Evolutionary conservation across 2,329 filamentous ascomycete genomes (phyloP), one percentile per base, ranked within the genome.

Genomic region (Ophiostoma sp.): DNA sequence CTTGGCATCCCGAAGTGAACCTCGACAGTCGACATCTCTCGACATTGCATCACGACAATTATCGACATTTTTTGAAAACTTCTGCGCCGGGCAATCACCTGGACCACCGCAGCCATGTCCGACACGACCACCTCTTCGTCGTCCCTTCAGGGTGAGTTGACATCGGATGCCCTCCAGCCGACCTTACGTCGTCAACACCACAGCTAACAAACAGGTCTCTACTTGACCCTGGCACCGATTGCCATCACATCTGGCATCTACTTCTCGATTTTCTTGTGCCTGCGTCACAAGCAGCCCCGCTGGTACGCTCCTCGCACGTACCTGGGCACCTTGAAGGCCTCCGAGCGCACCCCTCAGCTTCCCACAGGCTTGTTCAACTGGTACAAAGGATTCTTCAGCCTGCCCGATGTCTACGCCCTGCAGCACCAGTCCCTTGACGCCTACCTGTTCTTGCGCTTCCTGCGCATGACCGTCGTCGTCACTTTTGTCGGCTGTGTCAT

Each of bases 381-480:
- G 90, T 79, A 93, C 71, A 80, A 80, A 11, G 81, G 85, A 15
- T 91, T 92, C 80, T 90, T 87, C 81, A 85, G 85, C 75, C 85
- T 86, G 62, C 85, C 86, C 3, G 94, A 98, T 77, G 88, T 89
- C 57, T 93, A 92, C 76, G 87, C 94, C 35, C 86, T 98, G 31
- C 92, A 95, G 76, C 93, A 97, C 81, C 92, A 94, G 78, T 96
- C 93, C 0, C 86, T 99, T 73, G 94, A 99, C 78, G 91, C 91
- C 41, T 98, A 94, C 79, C 88, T 98, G 68, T 93, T 96, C 78
- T 84, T 98, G 36, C 92, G 94, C 48, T 97, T 94, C 76, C 81
- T 98, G 73, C 92, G 93, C 76, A 90, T 94, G 73, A 81, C 90
- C 8, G 84, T 90, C 41, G 82, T 89, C 72, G 90, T 96, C 74